Evolutionary conservation across 257 asterid genomes (phyloP), one percentile per base, ranked within the genome.

Genomic region (Parsonsia alboflavescens): DNA sequence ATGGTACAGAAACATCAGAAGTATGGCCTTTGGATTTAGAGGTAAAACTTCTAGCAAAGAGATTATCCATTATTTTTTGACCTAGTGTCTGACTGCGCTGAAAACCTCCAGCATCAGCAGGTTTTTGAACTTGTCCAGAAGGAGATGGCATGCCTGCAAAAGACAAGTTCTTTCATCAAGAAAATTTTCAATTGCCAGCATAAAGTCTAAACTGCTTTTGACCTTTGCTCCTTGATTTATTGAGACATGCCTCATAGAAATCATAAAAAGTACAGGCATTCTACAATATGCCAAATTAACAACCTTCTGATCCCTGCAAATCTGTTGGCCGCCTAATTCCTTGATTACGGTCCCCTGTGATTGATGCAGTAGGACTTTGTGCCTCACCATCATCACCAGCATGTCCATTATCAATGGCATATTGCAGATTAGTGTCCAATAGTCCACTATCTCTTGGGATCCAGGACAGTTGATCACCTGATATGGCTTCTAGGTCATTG

Each of bases 81-180:
- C 99, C 99, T 48, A 95, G 71, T 74, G 99, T 90, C 84, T 92
- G 99, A 88, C 64, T 90, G 73, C 93, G 96, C 78, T 88, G 96
- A 74, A 92, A 78, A 70, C 86, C 89, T 80, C 79, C 93, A 36
- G 73, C 77, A 72, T 83, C 90, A 68, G 82, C 74, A 80, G 91
- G 78, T 78, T 86, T 83, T 57, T 79, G 79, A 68, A 72, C 82
- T 82, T 81, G 87, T 54, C 93, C 93, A 80, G 97, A 92, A 54
- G 98, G 98, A 72, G 99, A 95, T 71, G 97, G 89, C 53, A 82
- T 56, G 76, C 94, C 99, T 95, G 82, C 70, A 70, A 77, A 78
- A 72, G 82, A 50, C 62, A 71, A 57, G n/a, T 68, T 64, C 21
- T 66, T 62, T 50, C 52, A 71, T 68, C 57, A 77, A 73, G 69